A percentile compares a stretch with the other conserved stretches of the same genome.
Conservation (phyloP, 2,329 filamentous ascomycete genomes). For the Fusarium nisikadoi region DNA sequence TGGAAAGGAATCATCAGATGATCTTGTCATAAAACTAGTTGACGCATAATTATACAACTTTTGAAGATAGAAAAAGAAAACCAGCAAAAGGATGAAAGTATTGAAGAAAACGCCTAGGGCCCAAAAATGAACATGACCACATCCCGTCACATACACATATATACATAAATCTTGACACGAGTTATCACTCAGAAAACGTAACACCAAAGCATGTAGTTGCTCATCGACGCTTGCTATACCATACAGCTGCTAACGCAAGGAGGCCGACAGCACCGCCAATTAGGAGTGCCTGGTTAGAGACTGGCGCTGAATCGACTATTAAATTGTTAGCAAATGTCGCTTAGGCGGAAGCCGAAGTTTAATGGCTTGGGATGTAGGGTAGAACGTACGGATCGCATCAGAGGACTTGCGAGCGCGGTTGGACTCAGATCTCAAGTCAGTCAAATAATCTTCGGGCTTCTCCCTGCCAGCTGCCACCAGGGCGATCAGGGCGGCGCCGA, state of each 20-base stretch:
- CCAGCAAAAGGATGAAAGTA: neutral
- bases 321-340: slow-evolving; percentile 35
- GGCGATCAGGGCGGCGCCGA: slow-evolving; percentile 91
- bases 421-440: slow-evolving; percentile 54
- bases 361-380: slow-evolving; percentile 6
- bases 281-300: slow-evolving; percentile 47
- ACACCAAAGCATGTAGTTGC: neutral
- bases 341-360: neutral
- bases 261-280: slow-evolving; percentile 51
- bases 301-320: slow-evolving; percentile 46
- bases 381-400: slow-evolving; percentile 46
- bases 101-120: slow-evolving; percentile 27
- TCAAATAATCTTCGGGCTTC: slow-evolving; percentile 59
- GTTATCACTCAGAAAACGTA: slow-evolving; percentile 7
- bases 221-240: slow-evolving; percentile 50
- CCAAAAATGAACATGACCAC: slow-evolving; percentile 22
- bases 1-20: slow-evolving; percentile 7
- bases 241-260: slow-evolving; percentile 52
- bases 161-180: slow-evolving; percentile 23
- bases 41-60: slow-evolving; percentile 29
- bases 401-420: slow-evolving; percentile 49
- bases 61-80: neutral
- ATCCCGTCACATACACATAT: slow-evolving; percentile 27
- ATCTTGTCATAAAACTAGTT: slow-evolving; percentile 12
- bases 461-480: slow-evolving; percentile 81